These are phyloP conservation scores for Nakazawaea molendinolei DNA, from an alignment of 805 yeast genomes.

Conservation along the genomic window DNA sequence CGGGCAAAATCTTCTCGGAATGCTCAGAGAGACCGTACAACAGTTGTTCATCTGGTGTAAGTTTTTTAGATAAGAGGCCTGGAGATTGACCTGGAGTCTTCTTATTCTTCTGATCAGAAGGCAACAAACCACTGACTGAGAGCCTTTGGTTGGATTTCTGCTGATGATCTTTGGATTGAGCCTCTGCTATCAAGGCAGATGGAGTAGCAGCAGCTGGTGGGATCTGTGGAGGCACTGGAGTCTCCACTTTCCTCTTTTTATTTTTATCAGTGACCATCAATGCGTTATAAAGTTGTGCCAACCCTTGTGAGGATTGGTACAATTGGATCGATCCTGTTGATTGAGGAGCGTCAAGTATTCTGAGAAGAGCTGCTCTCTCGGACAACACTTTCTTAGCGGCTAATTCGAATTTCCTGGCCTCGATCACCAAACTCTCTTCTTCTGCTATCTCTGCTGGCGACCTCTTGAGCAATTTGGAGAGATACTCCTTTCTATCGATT, in stretches of 20 bases:
- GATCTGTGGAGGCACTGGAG: slow-evolving; percentile 51
- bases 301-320: slow-evolving; percentile 79
- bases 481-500: slow-evolving; percentile 69
- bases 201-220: slow-evolving; percentile 52
- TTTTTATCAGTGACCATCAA: slow-evolving; percentile 65
- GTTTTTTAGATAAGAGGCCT: slow-evolving; percentile 40
- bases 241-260: slow-evolving; percentile 44
- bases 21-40: slow-evolving; percentile 80
- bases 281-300: slow-evolving; percentile 77
- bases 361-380: slow-evolving; percentile 75
- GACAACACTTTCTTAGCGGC: slow-evolving; percentile 83
- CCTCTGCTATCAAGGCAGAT: slow-evolving; percentile 36
- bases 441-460: slow-evolving; percentile 97
- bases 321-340: slow-evolving; percentile 68
- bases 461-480: slow-evolving; percentile 69
- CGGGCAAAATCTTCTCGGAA: slow-evolving; percentile 67
- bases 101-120: slow-evolving; percentile 8
- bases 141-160: slow-evolving; percentile 11
- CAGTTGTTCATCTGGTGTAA: slow-evolving; percentile 73
- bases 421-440: slow-evolving; percentile 90
- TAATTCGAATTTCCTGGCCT: slow-evolving; percentile 85
- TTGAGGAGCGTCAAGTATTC: slow-evolving; percentile 83
- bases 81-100: slow-evolving; percentile 15
- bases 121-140: slow-evolving; percentile 5
- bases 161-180: slow-evolving; percentile 23